Base-by-base conservation (phyloP, 2,329 filamentous ascomycete species). In the Colletotrichum sp. region DNA sequence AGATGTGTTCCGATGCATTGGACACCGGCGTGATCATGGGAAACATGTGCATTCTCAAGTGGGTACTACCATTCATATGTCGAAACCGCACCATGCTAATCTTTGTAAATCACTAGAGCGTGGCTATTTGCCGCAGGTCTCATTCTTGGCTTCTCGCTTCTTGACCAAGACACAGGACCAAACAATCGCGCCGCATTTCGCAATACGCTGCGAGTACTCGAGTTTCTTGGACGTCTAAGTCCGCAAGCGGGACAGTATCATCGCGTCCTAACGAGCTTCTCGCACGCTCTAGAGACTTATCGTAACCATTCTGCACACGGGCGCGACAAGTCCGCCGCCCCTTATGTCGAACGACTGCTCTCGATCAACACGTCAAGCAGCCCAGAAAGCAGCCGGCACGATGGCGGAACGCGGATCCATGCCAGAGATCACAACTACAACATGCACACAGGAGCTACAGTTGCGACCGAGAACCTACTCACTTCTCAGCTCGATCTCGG, bases 41-140 rank as follows among this genome's bases (percentile, higher is more conserved):
- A 11, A 92, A 92, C 71, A 91, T 92, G 90, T 90, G 89, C 52
- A 88, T 92, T 7, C 82, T 92, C 71, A 92, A 92, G 90, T 91
- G 81, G 82, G 88, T 78, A 34, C 5, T 32, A 44, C 16, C 9
- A 8, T 22, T 19, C 6, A 13, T 8, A 1, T 32, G 1, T 25
- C 6, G 34, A 29, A 19, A 8, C 0, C 8, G 39, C 8, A 29
- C 39, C 12, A 27, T 22, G 6, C 5, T 36, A 9, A 19, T 7
- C n/a, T 12, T 2, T 0, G n/a, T 22, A 4, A 22, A 49, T 4
- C 19, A 2, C 0, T 0, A 66, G 70, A 2, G 65, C 59, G 0
- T 76, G 70, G 71, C 29, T 91, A 0, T 92, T 92, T 72, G 89
- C 90, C 0, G 89, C 91, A 3, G 90, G 90, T 0, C 81, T 92